Base-by-base conservation (phyloP, 2,329 filamentous ascomycete genomes). In the Beauveria medogensis region DNA sequence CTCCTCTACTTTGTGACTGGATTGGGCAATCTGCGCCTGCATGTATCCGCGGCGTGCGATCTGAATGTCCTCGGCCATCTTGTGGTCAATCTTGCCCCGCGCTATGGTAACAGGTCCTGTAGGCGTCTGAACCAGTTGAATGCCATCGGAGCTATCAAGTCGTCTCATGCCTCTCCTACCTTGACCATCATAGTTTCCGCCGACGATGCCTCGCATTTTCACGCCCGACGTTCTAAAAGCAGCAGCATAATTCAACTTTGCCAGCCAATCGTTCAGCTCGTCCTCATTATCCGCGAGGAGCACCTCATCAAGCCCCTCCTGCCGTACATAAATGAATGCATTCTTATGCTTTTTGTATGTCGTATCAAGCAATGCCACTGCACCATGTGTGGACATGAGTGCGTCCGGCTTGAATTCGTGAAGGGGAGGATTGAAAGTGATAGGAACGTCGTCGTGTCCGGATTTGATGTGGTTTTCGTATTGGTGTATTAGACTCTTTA, bases 231-330 rank as follows among this genome's bases (percentile, higher is more conserved):
- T 96, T 66, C 91, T 85, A 73, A 97, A 97, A 1, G 94, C 91
- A 9, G 94, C 92, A 40, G 93, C 93, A 71, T 97, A 97, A 72
- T 99, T 99, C 63, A 99, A 82, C 69, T 96, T 94, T 8, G 90
- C 90, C 30, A 99, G 79, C 94, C 94, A 99, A 70, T 99, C 94
- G 68, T 97, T 96, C 82, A 96, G 87, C 68, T 99, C 94, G 1
- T 85, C 80, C 68, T 99, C 94, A 58, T 86, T 91, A 67, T 97
- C 92, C 5, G 94, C 93, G 20, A 97, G 78, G 43, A 99, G 88
- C 0, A 93, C 87, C 71, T 99, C 94, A 69, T 99, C 93, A 44
- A 92, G 79, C 1, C 91, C 90, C 55, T 90, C 89, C 65, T 94
- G 90, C 34, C 91, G 86, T 63, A 96, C 90, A 68, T 97, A 93